These are phyloP conservation scores for Pseudozyma hubeiensis DNA, from an alignment of 1,284 basidiomycete genomes.

Conservation along the genomic window DNA sequence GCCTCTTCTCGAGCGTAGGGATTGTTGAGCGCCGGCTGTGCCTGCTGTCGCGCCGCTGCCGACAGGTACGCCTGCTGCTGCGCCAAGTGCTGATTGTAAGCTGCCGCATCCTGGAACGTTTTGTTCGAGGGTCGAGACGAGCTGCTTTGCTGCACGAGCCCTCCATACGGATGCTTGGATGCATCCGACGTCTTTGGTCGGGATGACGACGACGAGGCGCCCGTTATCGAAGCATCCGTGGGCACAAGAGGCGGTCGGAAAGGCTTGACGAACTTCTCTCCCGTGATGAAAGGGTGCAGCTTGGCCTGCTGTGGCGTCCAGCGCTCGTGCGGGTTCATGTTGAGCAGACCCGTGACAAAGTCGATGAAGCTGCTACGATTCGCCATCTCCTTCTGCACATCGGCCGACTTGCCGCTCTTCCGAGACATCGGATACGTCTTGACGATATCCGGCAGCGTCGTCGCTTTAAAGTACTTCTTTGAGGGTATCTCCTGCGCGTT, in stretches of 20 bases:
- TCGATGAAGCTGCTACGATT: conserved; percentile 95
- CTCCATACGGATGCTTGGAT: conserved; percentile 92
- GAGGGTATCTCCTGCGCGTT: conserved; percentile 94
- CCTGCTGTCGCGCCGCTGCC: conserved; percentile 68
- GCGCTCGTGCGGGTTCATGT: conserved; percentile 91
- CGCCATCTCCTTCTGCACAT: conserved; percentile 94
- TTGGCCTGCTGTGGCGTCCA: conserved; percentile 98
- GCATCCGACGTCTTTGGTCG: conserved; percentile 34
- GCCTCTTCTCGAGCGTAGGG: conserved; percentile 58
- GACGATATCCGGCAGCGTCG: conserved; percentile 92
- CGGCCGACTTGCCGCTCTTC: conserved; percentile 81
- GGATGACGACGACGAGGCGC: conserved; percentile 19
- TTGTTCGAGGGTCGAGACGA: conserved; percentile 76
- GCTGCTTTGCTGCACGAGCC: conserved; percentile 75
- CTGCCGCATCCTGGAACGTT: conserved; percentile 89
- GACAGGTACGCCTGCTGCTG: conserved; percentile 94
- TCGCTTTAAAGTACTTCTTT: conserved; percentile 98
- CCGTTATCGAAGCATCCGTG: conserved; percentile 12
- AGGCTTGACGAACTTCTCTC: conserved; percentile 80
- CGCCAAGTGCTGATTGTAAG: conserved; percentile 91
- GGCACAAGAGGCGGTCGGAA: conserved; percentile 66
- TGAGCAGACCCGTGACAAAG: conserved; percentile 93
- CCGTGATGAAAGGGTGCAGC: conserved; percentile 96
- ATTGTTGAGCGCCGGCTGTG: conserved; percentile 62
- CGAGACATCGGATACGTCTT: conserved; percentile 90